Evolutionary conservation across 148 eudicot genomes (phyloP), one percentile per base, ranked within the genome.

Genomic region (Cornus florida): DNA sequence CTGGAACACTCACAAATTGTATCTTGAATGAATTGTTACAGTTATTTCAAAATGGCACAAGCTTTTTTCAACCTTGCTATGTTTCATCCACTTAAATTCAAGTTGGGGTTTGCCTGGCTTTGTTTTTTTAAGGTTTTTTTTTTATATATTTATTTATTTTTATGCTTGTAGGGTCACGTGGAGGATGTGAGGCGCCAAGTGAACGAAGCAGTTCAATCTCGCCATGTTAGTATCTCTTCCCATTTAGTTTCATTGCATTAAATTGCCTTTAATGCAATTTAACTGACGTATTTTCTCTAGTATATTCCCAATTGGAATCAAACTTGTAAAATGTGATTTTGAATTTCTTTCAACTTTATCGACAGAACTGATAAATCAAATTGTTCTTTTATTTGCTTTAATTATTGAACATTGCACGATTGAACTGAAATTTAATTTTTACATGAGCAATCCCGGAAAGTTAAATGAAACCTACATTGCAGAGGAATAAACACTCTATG

Each of bases 131-230:
- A 43, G 48, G 48, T 43, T 43, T 43, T 43, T 6, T 75, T 73
- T 48, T 28, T 28, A 28, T 28, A 28, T 28, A 28, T 28, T 28
- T 28, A 28, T 28, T 28, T 28, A 28, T 43, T 6, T 75, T 73
- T 48, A 48, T 78, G 59, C 75, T 82, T 86, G 87, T 81, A 93
- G 98, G 97, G 97, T 60, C 90, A 90, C 46, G 93, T 89, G 73
- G 88, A 88, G 79, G 93, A 90, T 67, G 92, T 90, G 80, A 90
- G 88, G 84, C 91, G 92, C 39, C 93, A 91, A 89, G 92, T 93
- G 41, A 85, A 95, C 75, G 98, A 95, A 91, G 93, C 94, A 57
- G 89, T 91, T 84, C 91, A 88, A 76, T 67, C 88, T 72, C 97
- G 95, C 76, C 89, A 93, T 88, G 98, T 95, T 11, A 89, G 97